Conservation (phyloP, 257 asterid species). For the Solanum piurae region DNA sequence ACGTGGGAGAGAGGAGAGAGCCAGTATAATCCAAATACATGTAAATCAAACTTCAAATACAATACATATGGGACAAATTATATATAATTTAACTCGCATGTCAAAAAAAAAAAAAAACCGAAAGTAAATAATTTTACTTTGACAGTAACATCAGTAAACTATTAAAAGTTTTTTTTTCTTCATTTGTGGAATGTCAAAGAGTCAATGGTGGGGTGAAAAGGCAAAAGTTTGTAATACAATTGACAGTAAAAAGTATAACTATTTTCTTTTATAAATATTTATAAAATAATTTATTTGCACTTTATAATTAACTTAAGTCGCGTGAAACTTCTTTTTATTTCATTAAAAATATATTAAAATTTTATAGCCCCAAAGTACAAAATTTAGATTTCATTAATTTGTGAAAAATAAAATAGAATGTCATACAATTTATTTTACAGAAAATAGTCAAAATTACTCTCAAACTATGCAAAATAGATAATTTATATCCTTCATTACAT, state of each 20-base stretch:
- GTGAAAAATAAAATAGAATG: background rate
- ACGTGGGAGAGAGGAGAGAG: background rate
- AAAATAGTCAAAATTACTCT: too few species aligned
- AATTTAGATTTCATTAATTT: background rate
- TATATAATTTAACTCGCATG: background rate
- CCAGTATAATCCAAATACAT: fast-evolving
- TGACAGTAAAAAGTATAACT: background rate
- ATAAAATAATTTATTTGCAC: background rate
- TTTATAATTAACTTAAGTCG: background rate
- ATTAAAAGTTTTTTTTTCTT: background rate
- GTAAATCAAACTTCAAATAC: too few species aligned
- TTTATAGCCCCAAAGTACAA: background rate
- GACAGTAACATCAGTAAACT: too few species aligned
- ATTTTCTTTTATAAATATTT: background rate
- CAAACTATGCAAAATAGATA: fast-evolving
- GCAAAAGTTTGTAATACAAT: background rate
- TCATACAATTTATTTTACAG: background rate
- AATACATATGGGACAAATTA: too few species aligned
- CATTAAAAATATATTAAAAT: background rate
- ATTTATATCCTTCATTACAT: too few species aligned
- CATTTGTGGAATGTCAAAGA: background rate
- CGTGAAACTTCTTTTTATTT: background rate
- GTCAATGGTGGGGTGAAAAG: background rate
- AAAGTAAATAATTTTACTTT: too few species aligned
- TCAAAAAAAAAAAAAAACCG: too few species aligned